Conservation (phyloP, 768 basidiomycete species). For the Amyloporia xantha region DNA sequence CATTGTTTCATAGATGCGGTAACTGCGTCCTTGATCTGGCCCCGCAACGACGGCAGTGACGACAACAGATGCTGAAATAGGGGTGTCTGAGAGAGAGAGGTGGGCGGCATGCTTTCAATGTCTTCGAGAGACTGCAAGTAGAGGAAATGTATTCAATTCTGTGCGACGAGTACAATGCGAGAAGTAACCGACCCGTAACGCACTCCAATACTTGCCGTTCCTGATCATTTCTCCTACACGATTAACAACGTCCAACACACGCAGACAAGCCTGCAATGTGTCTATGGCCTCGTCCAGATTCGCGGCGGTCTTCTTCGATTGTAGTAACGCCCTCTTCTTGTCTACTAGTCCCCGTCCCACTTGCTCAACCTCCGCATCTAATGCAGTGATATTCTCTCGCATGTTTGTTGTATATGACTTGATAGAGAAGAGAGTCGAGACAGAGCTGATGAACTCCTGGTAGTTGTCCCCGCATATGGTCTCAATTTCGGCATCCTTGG, state of each 20-base stretch:
- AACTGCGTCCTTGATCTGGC: constrained; percentile 88
- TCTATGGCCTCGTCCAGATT: constrained; percentile 98
- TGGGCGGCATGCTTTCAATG: constrained; percentile 84
- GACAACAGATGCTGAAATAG: constrained; percentile 89
- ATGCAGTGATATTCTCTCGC: constrained; percentile 81
- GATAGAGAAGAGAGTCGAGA: constrained; percentile 93
- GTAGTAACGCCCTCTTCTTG: constrained; percentile 86
- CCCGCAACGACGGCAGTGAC: constrained; percentile 84
- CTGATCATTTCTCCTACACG: constrained; percentile 90
- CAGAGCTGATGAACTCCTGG: constrained; percentile 95
- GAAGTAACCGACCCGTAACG: constrained; percentile 75
- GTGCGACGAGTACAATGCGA: constrained; percentile 19
- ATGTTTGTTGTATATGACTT: constrained; percentile 95
- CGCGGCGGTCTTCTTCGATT: constrained; percentile 86
- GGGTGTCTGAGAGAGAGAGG: constrained; percentile 85
- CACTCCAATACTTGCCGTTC: constrained; percentile 95
- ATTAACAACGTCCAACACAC: constrained; percentile 88
- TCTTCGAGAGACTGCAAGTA: constrained; percentile 85
- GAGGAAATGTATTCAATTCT: constrained; percentile 20
- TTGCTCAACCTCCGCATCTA: constrained; percentile 84
- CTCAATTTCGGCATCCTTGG: constrained; percentile 96
- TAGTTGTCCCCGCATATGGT: constrained; percentile 94
- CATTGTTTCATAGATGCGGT: constrained; percentile 95
- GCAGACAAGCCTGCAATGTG: constrained; percentile 85
- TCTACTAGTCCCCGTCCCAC: constrained; percentile 84